A percentile compares a stretch with the other conserved stretches of the same genome.
Conservation (phyloP, 176 grass and related monocot species). For the Metroxylon sagu region DNA sequence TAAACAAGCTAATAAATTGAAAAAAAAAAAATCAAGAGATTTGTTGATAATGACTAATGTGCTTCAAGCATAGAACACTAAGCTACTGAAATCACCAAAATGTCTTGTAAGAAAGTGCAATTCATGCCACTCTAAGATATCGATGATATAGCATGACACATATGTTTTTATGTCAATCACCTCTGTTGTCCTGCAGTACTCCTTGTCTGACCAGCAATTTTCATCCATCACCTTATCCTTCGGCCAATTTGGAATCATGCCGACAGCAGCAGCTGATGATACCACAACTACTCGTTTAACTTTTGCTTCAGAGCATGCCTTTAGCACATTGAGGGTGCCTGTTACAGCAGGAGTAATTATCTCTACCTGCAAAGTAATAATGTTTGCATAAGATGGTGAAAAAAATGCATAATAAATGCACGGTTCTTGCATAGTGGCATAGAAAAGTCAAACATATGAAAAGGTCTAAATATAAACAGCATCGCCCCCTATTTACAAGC, state of each 20-base stretch:
- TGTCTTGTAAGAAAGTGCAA: too few relatives aligned
- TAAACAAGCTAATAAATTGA: too few relatives aligned
- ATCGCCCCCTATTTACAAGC: too few relatives aligned
- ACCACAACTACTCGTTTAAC: conserved; percentile 18
- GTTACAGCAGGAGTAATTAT: conserved; percentile 7
- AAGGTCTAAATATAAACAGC: neutral
- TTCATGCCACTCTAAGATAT: too few relatives aligned
- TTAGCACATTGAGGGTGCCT: conserved; percentile 22
- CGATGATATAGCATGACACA: too few relatives aligned
- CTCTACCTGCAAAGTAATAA: neutral
- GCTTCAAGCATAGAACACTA: too few relatives aligned
- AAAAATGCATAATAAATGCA: neutral
- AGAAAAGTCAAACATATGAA: neutral
- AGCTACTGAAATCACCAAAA: too few relatives aligned
- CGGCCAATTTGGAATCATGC: neutral
- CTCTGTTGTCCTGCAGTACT: conserved; percentile 15
- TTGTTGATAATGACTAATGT: too few relatives aligned
- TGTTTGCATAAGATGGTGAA: neutral
- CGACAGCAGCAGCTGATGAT: conserved; percentile 4
- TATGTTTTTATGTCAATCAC: neutral
- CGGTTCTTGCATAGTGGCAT: too few relatives aligned
- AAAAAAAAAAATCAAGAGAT: too few relatives aligned
- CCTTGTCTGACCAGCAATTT: conserved; percentile 9
- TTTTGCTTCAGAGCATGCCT: conserved; percentile 12
- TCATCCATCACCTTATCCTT: conserved; percentile 11